phyloP scores from a whole-genome alignment of 1,284 basidiomycete species.

The Quambalaria eucalypti region DNA sequence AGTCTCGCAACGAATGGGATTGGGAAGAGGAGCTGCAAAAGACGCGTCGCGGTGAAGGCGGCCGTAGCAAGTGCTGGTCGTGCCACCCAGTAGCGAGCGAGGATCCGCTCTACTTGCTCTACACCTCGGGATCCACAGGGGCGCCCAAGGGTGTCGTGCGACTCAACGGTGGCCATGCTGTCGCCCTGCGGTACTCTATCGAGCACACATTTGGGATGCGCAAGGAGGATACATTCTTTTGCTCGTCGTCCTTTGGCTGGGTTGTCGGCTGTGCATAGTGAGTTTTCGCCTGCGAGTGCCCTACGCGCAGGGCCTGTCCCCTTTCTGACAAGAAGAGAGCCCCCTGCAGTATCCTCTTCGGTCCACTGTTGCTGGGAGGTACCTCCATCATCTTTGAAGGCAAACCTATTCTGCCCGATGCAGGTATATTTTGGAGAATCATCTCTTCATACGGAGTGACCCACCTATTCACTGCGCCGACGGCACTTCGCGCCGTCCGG shows the following conservation, averaged over 20 bases:
- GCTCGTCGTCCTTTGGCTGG: conserved; percentile 30
- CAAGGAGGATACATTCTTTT: conserved; percentile 25
- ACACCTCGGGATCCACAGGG: conserved; percentile 28
- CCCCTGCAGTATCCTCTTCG: conserved; percentile 39
- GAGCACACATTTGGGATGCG: conserved; percentile 36
- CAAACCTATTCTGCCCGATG: conserved; percentile 42
- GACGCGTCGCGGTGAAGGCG: conserved; percentile 11
- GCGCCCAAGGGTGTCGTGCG: conserved; percentile 38
- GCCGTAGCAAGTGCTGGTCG: conserved; percentile 21
- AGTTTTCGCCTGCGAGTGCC: no score
- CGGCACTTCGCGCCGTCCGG: conserved; percentile 35
- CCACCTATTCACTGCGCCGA: conserved; percentile 34
- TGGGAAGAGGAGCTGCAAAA: conserved; percentile 26
- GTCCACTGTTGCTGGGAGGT: conserved; percentile 33
- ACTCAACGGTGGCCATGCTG: conserved; percentile 34
- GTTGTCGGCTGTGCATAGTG: conserved; percentile 25
- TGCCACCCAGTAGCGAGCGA: conserved; percentile 30
- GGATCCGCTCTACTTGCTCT: conserved; percentile 26
- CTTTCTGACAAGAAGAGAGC: no score
- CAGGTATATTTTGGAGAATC: conserved; percentile 39
- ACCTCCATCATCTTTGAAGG: conserved; percentile 41
- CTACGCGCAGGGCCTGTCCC: no score
- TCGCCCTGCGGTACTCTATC: conserved; percentile 32
- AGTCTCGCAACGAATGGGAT: conserved; percentile 17
- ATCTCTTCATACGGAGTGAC: conserved; percentile 23